phyloP scores from a whole-genome alignment of 1,139 yeast species.

The Sugiyamaella pinicola region DNA sequence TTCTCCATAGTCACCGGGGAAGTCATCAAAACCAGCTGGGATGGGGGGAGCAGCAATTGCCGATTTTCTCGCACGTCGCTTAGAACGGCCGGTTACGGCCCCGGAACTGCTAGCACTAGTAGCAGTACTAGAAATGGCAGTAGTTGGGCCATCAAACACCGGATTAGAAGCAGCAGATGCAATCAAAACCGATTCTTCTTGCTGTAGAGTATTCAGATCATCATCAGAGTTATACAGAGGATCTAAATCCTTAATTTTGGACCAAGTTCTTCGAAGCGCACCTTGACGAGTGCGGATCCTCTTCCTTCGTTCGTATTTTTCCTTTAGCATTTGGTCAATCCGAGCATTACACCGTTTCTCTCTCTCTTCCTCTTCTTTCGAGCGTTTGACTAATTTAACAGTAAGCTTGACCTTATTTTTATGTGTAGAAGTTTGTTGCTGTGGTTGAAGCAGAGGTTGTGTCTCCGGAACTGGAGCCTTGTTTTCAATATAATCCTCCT shows the following conservation, averaged over 20 bases:
- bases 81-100: neutral
- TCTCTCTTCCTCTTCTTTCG: conserved; percentile 21
- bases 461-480: neutral
- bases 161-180: conserved; percentile 13
- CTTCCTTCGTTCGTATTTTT: conserved; percentile 32
- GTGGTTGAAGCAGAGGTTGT: neutral
- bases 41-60: conserved; percentile 1
- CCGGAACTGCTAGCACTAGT: neutral
- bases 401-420: conserved; percentile 18
- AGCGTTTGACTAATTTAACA: conserved; percentile 3
- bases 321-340: conserved; percentile 29
- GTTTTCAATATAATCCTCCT: conserved; percentile 8
- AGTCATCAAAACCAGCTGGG: conserved; percentile 7
- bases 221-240: conserved; percentile 42
- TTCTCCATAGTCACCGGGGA: conserved; percentile 36
- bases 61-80: conserved; percentile 4
- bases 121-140: neutral
- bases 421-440: neutral
- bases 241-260: conserved; percentile 36
- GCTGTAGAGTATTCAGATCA: conserved; percentile 27
- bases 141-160: neutral
- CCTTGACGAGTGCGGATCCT: conserved; percentile 33
- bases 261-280: conserved; percentile 37
- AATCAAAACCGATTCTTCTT: conserved; percentile 10
- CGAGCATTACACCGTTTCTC: conserved; percentile 26